A percentile compares a stretch with the other conserved stretches of the same genome.
These are phyloP conservation scores for Plenodomus biglobosus DNA, from an alignment of 2,329 filamentous ascomycete genomes.

Conservation along the genomic window DNA sequence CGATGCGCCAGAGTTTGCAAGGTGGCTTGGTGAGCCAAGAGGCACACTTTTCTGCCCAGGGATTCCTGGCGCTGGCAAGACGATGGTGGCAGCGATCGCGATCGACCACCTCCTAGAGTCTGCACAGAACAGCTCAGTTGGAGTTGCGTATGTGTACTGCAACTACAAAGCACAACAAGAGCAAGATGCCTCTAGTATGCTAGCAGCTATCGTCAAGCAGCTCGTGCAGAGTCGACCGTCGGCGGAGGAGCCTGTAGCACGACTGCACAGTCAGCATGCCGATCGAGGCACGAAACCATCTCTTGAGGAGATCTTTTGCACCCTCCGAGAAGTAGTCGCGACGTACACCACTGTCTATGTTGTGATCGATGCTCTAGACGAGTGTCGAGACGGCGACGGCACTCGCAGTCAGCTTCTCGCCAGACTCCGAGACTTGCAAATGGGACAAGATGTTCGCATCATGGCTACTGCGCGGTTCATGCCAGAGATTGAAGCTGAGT, in stretches of 20 bases:
- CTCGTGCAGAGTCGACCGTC: conserved; percentile 6
- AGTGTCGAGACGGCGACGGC: conserved; percentile 29
- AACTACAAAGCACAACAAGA: conserved; percentile 46
- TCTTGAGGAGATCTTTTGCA: conserved; percentile 5
- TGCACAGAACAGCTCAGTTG: conserved; percentile 29
- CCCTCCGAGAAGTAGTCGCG: conserved; percentile 4
- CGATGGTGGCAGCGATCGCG: conserved; percentile 48
- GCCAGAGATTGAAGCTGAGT: conserved; percentile 15
- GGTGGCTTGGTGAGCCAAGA: conserved; percentile 7
- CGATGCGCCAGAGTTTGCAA: conserved; percentile 27
- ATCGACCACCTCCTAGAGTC: conserved; percentile 44
- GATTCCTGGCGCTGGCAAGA: conserved; percentile 55
- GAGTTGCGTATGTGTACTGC: conserved; percentile 53
- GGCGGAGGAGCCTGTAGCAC: neutral
- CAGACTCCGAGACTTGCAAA: conserved; percentile 4
- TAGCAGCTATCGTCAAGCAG: conserved; percentile 17
- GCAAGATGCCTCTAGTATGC: conserved; percentile 27
- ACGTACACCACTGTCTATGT: conserved; percentile 14
- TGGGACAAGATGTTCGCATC: neutral
- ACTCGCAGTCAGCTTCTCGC: conserved; percentile 8
- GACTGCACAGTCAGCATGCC: conserved; percentile 4
- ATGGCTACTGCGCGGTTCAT: conserved; percentile 22
- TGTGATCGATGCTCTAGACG: conserved; percentile 41
- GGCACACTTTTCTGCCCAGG: conserved; percentile 51
- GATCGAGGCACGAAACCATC: conserved; percentile 6